Evolutionary conservation across 2,329 filamentous ascomycete species (phyloP), one percentile per base, ranked within the genome.

Genomic region (Fonsecaea pedrosoi): DNA sequence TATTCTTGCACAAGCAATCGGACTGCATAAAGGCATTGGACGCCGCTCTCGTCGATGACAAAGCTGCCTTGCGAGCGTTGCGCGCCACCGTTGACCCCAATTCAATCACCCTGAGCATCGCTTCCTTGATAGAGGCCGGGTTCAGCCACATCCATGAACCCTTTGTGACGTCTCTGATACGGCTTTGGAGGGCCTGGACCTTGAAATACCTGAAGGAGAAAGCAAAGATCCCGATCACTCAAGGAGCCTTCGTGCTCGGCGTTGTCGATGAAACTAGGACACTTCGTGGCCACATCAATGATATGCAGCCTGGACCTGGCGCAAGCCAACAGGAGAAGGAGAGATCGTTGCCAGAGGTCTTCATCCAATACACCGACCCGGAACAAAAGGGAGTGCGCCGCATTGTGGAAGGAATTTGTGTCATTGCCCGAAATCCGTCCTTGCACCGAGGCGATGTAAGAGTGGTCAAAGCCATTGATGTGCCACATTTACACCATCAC

Each of bases 201-300:
- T 86, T 97, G 71, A 97, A 96, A 74, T 86, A 90, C 12, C 84
- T 99, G 18, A 97, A 97, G 73, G 93, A 98, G 72, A 98, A 97
- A 73, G 93, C 94, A 0, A 90, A 90, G 34, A 92, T 99, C 53
- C 84, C 88, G 1, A 85, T 99, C 9, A 88, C 92, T 6, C 80
- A 94, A 65, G 93, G 94, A 1, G 94, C 93, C 0, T 96, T 96
- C 75, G 83, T 98, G 0, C 85, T 98, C 6, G 95, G 94, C 2
- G 93, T 92, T 69, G 87, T 94, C 5, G 95, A 99, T 71, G 95
- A 99, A 78, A 94, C 91, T 0, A 85, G 82, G 1, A 90, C 85
- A 0, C 79, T 99, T 8, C 84, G 87, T 67, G 95, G 95, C 0
- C 88, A 96, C 73, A 87, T 81, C 37, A 78, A 83, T n/a, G 74